These are phyloP conservation scores for Yamadazyma buinensis DNA, from an alignment of 1,139 yeast species.

Conservation along the genomic window DNA sequence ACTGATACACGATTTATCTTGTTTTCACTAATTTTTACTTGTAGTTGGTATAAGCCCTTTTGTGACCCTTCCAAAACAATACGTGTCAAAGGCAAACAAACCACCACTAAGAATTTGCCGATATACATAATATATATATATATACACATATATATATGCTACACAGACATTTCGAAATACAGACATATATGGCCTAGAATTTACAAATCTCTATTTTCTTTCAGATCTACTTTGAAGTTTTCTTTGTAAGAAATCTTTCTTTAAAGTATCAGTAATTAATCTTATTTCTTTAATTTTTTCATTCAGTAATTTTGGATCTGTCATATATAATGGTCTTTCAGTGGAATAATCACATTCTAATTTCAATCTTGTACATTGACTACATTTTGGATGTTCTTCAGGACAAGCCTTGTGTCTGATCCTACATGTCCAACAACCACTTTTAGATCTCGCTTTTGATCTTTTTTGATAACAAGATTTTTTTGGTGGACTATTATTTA, in stretches of 20 bases:
- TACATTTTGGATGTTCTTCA: constrained; percentile 56
- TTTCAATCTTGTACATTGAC: constrained; percentile 49
- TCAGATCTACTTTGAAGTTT: too few species aligned
- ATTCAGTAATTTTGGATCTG: constrained; percentile 31
- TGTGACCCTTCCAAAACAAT: too few species aligned
- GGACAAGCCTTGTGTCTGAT: constrained; percentile 63
- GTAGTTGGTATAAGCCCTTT: too few species aligned
- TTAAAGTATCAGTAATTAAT: constrained; percentile 27
- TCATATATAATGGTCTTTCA: constrained; percentile 55
- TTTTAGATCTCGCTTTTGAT: constrained; percentile 32
- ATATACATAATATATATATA: too few species aligned
- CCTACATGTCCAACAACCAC: constrained; percentile 71
- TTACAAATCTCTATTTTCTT: too few species aligned
- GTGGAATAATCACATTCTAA: constrained; percentile 42
- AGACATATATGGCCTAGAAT: too few species aligned
- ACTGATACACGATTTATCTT: too few species aligned
- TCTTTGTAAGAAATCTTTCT: constrained; percentile 6
- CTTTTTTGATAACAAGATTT: neutral
- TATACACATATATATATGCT: too few species aligned
- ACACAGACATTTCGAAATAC: too few species aligned
- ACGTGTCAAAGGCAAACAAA: too few species aligned
- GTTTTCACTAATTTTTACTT: too few species aligned
- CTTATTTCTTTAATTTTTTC: constrained; percentile 50
- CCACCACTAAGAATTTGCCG: too few species aligned
- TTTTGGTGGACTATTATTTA: neutral